phyloP scores from a whole-genome alignment of 1,139 yeast genomes.

The Lodderomyces orthopsilosis region DNA sequence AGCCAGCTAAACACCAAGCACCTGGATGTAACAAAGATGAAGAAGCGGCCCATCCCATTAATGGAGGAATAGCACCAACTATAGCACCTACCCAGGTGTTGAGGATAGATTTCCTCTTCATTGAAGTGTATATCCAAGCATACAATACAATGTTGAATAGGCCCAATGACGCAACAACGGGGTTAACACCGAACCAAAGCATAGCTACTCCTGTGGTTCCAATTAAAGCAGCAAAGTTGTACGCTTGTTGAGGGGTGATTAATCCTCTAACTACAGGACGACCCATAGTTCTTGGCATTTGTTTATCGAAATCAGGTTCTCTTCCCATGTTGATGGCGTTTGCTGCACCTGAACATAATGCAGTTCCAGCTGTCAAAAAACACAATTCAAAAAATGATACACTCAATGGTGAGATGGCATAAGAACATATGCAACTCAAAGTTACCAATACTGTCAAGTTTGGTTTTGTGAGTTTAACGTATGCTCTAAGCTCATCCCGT shows the following conservation, averaged over 20 bases:
- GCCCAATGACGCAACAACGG: conserved; percentile 79
- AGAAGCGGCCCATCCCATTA: conserved; percentile 99
- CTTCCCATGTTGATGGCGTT: conserved; percentile 97
- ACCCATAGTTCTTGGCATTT: conserved; percentile 84
- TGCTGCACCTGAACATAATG: conserved; percentile 88
- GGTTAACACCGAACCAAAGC: conserved; percentile 78
- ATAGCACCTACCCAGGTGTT: conserved; percentile 99
- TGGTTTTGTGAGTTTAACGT: conserved; percentile 83
- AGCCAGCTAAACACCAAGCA: conserved; percentile 90
- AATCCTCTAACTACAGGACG: conserved; percentile 90
- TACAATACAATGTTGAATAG: conserved; percentile 74
- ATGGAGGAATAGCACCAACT: conserved; percentile 97
- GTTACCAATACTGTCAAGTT: conserved; percentile 84
- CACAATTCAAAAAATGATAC: conserved; percentile 67
- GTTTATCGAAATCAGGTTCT: conserved; percentile 84
- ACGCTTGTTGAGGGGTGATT: conserved; percentile 75
- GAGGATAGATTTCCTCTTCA: conserved; percentile 77
- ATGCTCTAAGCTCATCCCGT: conserved; percentile 49
- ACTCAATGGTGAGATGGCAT: conserved; percentile 85
- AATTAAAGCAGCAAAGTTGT: conserved; percentile 66
- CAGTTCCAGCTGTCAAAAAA: conserved; percentile 79
- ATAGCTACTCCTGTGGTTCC: conserved; percentile 72
- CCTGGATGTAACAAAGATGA: conserved; percentile 81
- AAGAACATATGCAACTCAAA: conserved; percentile 87
- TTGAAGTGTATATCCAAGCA: conserved; percentile 86